phyloP scores from a whole-genome alignment of 202 grass and related monocot genomes.

The Hordeum pubiflorum region DNA sequence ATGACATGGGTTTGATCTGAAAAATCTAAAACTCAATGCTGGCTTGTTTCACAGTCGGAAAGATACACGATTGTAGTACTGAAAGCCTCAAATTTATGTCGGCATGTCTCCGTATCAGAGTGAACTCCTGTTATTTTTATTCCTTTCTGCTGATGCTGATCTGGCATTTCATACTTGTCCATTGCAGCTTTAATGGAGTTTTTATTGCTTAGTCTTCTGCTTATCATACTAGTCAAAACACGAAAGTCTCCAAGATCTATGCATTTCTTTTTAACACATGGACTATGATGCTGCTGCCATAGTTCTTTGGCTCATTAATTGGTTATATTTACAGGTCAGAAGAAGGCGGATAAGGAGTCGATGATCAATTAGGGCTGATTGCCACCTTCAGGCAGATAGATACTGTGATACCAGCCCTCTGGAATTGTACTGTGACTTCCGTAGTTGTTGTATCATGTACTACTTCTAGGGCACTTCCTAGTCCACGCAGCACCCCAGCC shows the following conservation, averaged over 20 bases:
- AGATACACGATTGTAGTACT: neutral
- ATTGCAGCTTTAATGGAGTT: neutral
- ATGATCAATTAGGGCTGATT: no score
- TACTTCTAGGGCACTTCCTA: no score
- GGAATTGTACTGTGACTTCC: no score
- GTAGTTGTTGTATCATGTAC: no score
- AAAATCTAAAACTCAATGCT: neutral
- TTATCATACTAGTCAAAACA: neutral
- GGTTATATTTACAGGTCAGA: slow-evolving; percentile 50
- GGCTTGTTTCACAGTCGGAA: neutral
- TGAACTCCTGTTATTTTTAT: neutral
- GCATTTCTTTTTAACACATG: neutral
- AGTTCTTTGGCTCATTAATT: neutral
- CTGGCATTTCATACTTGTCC: neutral
- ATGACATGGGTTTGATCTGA: neutral
- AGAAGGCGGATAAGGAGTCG: slow-evolving; percentile 20
- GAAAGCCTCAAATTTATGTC: neutral
- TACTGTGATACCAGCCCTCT: no score
- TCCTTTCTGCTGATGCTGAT: neutral
- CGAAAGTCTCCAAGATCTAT: neutral
- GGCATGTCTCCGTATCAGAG: neutral
- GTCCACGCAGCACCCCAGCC: no score
- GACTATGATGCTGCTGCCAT: neutral
- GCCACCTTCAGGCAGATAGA: no score
- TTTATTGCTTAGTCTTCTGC: neutral